These are phyloP conservation scores for Rosa lucieae DNA, from an alignment of 306 rosid genomes.

Conservation along the genomic window DNA sequence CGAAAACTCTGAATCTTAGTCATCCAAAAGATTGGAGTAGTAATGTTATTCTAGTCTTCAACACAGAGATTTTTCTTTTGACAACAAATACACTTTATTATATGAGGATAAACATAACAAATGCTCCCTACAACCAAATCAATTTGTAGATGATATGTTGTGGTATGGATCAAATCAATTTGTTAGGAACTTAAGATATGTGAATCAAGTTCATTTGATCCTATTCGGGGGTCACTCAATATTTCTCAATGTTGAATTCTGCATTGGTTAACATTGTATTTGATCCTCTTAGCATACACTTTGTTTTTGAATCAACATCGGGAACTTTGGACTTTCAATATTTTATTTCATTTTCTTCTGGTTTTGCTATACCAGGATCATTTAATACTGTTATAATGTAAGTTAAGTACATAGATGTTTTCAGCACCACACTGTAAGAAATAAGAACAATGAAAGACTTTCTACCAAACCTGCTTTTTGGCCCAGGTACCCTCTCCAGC, in stretches of 20 bases:
- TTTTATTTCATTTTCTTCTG: neutral
- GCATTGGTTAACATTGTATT: neutral
- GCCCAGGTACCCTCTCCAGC: constrained; percentile 71
- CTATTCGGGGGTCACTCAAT: no score
- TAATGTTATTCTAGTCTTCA: neutral
- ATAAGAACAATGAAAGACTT: neutral
- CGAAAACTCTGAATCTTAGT: neutral
- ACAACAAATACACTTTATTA: no score
- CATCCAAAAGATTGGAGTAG: neutral
- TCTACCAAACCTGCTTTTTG: constrained; percentile 52
- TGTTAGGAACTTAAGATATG: neutral
- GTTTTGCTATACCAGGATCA: neutral
- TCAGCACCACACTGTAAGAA: neutral
- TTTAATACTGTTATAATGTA: neutral
- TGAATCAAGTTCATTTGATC: no score
- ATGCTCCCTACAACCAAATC: neutral
- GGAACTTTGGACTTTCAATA: neutral
- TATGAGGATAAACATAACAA: no score
- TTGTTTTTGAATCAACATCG: neutral
- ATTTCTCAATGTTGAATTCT: neutral
- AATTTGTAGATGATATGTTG: neutral
- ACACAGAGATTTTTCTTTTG: neutral
- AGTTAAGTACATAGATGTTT: no score
- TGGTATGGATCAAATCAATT: no score
- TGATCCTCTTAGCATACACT: neutral